These are phyloP conservation scores for Fusarium multiceps DNA, from an alignment of 2,329 filamentous ascomycete species.

Conservation along the genomic window DNA sequence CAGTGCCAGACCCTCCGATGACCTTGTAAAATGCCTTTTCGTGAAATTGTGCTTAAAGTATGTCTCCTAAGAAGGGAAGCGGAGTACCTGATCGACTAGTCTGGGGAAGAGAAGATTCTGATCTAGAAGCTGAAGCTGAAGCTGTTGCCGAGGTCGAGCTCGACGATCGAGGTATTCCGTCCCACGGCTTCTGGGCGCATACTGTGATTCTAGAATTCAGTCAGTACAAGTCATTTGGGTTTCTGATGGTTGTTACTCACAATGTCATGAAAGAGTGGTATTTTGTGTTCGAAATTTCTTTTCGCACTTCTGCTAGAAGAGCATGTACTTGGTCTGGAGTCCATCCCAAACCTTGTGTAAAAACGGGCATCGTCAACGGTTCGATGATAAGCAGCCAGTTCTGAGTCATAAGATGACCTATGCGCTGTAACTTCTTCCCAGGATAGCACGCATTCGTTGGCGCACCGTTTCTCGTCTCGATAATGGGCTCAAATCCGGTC, in stretches of 20 bases:
- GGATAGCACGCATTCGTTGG: slow-evolving; percentile 43
- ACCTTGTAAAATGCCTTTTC: neutral
- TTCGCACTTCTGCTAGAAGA: slow-evolving; percentile 35
- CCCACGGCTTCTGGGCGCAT: slow-evolving; percentile 33
- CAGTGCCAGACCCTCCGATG: neutral
- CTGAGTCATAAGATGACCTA: slow-evolving; percentile 40
- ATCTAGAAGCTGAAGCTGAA: slow-evolving; percentile 27
- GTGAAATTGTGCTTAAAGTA: neutral
- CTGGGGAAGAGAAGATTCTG: slow-evolving; percentile 20
- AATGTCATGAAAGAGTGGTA: slow-evolving; percentile 44
- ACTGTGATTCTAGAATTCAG: slow-evolving; percentile 24
- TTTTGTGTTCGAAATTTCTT: slow-evolving; percentile 36
- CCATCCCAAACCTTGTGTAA: slow-evolving; percentile 39
- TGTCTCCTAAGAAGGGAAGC: neutral
- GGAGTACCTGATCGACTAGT: neutral
- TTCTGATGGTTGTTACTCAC: slow-evolving; percentile 19
- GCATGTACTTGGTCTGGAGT: slow-evolving; percentile 29
- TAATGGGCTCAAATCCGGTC: slow-evolving; percentile 33
- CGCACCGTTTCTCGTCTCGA: slow-evolving; percentile 41
- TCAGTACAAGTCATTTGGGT: no score
- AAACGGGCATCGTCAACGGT: slow-evolving; percentile 39
- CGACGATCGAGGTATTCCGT: slow-evolving; percentile 18
- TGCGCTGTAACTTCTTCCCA: slow-evolving; percentile 39
- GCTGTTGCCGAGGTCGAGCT: slow-evolving; percentile 16
- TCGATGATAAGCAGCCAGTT: slow-evolving; percentile 41